Evolutionary conservation across 192 early-diverging fungal genomes (phyloP), one percentile per base, ranked within the genome.

Genomic region (Coemansia biformis): DNA sequence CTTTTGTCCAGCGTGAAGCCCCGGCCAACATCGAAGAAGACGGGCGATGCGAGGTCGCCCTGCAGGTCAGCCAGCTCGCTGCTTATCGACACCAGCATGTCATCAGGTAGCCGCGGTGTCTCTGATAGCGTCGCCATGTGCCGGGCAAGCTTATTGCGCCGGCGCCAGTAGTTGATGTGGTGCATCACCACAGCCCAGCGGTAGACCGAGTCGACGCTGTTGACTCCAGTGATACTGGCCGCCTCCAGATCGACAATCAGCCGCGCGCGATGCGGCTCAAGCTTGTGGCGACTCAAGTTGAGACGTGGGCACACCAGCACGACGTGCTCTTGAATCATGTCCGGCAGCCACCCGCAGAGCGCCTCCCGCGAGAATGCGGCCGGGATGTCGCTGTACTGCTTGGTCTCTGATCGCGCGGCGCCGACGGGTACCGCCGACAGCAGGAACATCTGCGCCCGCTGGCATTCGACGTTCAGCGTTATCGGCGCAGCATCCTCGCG

Each of bases 141-240:
- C 33, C 54, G 63, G 5, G 63, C 70, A 17, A 74, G 63, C 36
- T 51, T 61, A 29, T 48, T 57, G 34, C 70, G 63, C 15, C 70
- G 63, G 7, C 36, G 51, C 70, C 70, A 74, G 51, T 66, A 74
- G 34, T 62, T 57, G 13, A 74, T 32, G 29, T 74, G 63, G 26
- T 62, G 63, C 70, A 74, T 74, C 51, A 66, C 57, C 30, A 74
- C 70, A 0, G 70, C 48, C 70, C 70, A 74, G 8, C 70, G 58
- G 31, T 74, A 74, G 1, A 74, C 57, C 5, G 70, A 66, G 38
- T 54, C 58, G 16, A 74, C 70, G 15, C 55, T 32, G 12, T 54
- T 56, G 2, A 35, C 28, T 17, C 62, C 70, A 13, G 51, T 36
- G 17, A 74, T 48, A 15, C 46, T 57, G 8, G 39, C 16, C 2